Conservation (phyloP, 2,329 filamentous ascomycete genomes). For the Venturia carpophila region DNA sequence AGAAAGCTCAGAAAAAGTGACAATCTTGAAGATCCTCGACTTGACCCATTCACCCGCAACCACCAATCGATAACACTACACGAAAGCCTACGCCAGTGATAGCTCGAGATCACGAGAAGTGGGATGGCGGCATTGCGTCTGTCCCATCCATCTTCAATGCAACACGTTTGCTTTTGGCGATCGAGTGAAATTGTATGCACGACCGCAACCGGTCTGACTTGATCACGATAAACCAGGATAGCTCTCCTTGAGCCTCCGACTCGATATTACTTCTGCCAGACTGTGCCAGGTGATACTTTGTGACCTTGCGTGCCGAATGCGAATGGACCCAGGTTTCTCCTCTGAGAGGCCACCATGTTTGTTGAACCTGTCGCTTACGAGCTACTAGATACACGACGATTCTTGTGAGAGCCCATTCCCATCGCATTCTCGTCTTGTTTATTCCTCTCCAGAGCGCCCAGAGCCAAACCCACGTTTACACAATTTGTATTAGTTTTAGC, state of each 20-base stretch:
- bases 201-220: not conserved
- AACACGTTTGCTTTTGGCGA: not conserved
- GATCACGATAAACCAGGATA: not conserved
- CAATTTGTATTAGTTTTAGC: not conserved
- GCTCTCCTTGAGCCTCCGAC: not conserved
- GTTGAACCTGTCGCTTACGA: not conserved
- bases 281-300: too few species aligned
- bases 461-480: not conserved
- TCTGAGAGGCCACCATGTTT: not conserved
- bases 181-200: not conserved
- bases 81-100: not conserved
- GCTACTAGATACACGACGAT: not conserved
- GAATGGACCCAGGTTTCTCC: not conserved
- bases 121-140: not conserved
- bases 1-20: not conserved
- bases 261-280: constrained; percentile 1
- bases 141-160: not conserved
- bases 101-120: not conserved
- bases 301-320: not conserved
- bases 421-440: too few species aligned
- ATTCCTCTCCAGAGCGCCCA: too few species aligned
- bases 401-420: not conserved
- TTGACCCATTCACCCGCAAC: not conserved
- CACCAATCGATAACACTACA: not conserved
- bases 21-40: not conserved